phyloP scores from a whole-genome alignment of 768 basidiomycete species.

The Boletus pseudo-olivaceus region DNA sequence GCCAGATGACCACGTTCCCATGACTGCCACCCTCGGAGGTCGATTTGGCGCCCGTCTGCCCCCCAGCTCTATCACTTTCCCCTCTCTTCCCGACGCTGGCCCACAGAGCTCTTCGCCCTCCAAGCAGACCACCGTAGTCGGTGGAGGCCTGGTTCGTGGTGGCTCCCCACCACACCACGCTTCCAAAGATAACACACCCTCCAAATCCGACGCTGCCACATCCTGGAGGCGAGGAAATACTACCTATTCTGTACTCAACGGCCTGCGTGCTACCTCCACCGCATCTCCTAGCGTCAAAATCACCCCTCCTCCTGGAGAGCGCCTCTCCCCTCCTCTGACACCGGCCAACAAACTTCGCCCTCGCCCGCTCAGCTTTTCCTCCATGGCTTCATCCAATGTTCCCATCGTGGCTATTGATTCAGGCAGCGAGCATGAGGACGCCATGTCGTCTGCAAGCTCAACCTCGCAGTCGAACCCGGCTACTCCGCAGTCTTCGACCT shows the following conservation, averaged over 20 bases:
- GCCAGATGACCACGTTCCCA: conserved; percentile 62
- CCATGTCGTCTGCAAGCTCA: conserved; percentile 57
- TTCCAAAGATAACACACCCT: conserved; percentile 41
- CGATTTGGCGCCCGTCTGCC: conserved; percentile 62
- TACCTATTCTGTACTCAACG: conserved; percentile 68
- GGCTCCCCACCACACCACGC: conserved; percentile 41
- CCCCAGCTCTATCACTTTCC: conserved; percentile 38
- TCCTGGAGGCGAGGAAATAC: conserved; percentile 77
- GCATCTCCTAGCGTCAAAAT: conserved; percentile 64
- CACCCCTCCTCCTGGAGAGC: conserved; percentile 67
- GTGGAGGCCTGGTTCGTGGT: conserved; percentile 70
- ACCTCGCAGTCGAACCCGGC: conserved; percentile 67
- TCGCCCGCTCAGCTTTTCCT: conserved; percentile 62
- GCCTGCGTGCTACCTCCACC: conserved; percentile 53
- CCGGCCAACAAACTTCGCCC: conserved; percentile 47
- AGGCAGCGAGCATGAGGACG: conserved; percentile 52
- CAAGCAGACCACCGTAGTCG: conserved; percentile 62
- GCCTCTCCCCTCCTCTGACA: conserved; percentile 44
- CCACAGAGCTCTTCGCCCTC: conserved; percentile 44
- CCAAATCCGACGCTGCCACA: conserved; percentile 75
- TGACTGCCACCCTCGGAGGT: conserved; percentile 78
- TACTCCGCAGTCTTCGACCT: conserved; percentile 70
- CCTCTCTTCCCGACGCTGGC: conserved; percentile 41
- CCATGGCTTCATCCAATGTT: conserved; percentile 40
- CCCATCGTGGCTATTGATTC: conserved; percentile 58